Conservation (phyloP, 495 filamentous ascomycete species). For the Penicillium lividum region DNA sequence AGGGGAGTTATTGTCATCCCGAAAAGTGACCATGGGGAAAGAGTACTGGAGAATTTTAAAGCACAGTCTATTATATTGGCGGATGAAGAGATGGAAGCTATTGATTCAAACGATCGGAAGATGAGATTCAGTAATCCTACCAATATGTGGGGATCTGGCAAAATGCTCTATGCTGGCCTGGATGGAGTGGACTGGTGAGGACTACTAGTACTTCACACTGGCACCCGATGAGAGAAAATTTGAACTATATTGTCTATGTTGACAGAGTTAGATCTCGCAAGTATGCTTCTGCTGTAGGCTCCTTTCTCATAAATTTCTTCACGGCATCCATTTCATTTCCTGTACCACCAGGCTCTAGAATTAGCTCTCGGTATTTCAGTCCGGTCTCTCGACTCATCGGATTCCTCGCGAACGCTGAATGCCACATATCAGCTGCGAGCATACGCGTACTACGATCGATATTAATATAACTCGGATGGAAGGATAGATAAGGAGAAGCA, state of each 20-base stretch:
- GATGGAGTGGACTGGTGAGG: too few species aligned
- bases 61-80: too few species aligned
- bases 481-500: not conserved
- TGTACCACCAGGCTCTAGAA: constrained; percentile 11
- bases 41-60: too few species aligned
- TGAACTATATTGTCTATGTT: not conserved
- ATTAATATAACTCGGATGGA: not conserved
- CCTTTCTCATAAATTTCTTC: not conserved
- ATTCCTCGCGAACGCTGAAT: not conserved
- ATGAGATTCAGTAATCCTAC: too few species aligned
- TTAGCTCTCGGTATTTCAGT: constrained; percentile 9
- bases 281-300: constrained; percentile 4
- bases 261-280: not conserved
- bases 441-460: constrained; percentile 5
- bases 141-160: too few species aligned
- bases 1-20: too few species aligned
- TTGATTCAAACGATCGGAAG: too few species aligned
- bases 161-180: too few species aligned
- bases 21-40: too few species aligned
- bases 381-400: constrained; percentile 10
- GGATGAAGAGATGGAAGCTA: too few species aligned
- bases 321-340: not conserved
- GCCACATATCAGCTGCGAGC: constrained; percentile 9
- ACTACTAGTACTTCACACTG: too few species aligned
- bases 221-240: too few species aligned